Evolutionary conservation across 192 early-diverging fungal species (phyloP).

Genomic region (Backusella parvicylindrica): DNA sequence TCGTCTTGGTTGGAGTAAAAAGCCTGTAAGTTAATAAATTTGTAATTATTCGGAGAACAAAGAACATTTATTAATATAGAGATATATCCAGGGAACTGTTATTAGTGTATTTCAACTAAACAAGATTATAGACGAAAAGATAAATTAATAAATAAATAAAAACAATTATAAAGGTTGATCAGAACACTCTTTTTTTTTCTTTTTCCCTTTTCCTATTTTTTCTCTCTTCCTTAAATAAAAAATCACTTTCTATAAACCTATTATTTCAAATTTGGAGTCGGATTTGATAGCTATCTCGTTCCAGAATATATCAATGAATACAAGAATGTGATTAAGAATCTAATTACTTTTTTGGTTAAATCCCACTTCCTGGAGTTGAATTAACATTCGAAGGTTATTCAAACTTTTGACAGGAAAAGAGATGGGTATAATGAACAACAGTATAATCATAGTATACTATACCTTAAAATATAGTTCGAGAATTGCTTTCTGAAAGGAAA

Average conservation of each 20-base stretch:
- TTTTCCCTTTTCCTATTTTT: not conserved
- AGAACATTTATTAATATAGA: not conserved
- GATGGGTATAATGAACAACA: too few species aligned
- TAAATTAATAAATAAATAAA: not conserved
- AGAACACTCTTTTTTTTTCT: not conserved
- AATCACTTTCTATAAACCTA: not conserved
- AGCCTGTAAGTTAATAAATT: constrained; percentile 20
- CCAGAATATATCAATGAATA: not conserved
- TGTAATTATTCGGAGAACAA: not conserved
- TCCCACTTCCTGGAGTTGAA: not conserved
- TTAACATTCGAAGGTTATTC: not conserved
- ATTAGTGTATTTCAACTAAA: constrained; percentile 22
- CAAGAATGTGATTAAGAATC: not conserved
- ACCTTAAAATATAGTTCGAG: not conserved
- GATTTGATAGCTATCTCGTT: not conserved
- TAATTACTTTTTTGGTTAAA: not conserved
- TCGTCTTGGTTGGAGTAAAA: constrained; percentile 33
- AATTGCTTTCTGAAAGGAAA: not conserved
- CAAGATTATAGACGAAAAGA: constrained; percentile 7
- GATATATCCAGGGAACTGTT: constrained; percentile 15
- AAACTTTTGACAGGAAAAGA: not conserved
- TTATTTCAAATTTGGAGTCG: not conserved
- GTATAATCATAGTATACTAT: not conserved
- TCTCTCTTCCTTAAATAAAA: not conserved
- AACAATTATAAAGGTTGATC: not conserved